A percentile compares a stretch with the other conserved stretches of the same genome.
These are phyloP conservation scores for Citrus trifoliata DNA, from an alignment of 345 rosid species.

Conservation along the genomic window DNA sequence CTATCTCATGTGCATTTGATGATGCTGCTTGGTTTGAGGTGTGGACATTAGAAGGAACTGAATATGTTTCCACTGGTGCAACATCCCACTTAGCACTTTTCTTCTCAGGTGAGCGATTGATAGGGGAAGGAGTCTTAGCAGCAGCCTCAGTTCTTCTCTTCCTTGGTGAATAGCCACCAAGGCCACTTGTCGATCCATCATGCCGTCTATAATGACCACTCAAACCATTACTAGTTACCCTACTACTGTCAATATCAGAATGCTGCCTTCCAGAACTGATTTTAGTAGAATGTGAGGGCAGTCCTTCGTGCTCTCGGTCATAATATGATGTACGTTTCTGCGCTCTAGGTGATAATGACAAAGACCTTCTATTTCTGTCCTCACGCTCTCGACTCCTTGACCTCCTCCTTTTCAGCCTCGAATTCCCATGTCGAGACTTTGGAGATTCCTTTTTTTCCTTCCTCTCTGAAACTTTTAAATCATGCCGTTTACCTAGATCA, in stretches of 20 bases:
- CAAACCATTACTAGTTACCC: conserved; percentile 39
- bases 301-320: conserved; percentile 44
- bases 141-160: conserved; percentile 69
- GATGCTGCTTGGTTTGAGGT: conserved; percentile 37
- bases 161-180: conserved; percentile 95
- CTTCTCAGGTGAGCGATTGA: conserved; percentile 64
- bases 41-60: conserved; percentile 43
- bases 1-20: conserved; percentile 37
- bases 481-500: conserved; percentile 44
- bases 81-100: conserved; percentile 83
- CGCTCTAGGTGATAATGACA: conserved; percentile 48
- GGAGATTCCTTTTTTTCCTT: conserved; percentile 49
- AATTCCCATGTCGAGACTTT: conserved; percentile 45
- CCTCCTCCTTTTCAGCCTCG: conserved; percentile 54
- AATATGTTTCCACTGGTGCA: conserved; percentile 40
- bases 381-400: conserved; percentile 68
- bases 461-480: conserved; percentile 43
- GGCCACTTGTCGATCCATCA: conserved; percentile 58
- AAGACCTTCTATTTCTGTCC: conserved; percentile 49
- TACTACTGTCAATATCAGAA: conserved; percentile 39
- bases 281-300: conserved; percentile 33
- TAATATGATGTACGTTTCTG: conserved; percentile 41
- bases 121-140: conserved; percentile 67
- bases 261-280: conserved; percentile 51
- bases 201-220: conserved; percentile 51